Evolutionary conservation across 129 eudicot genomes (phyloP), one percentile per base, ranked within the genome.

Genomic region (Silybum marianum): DNA sequence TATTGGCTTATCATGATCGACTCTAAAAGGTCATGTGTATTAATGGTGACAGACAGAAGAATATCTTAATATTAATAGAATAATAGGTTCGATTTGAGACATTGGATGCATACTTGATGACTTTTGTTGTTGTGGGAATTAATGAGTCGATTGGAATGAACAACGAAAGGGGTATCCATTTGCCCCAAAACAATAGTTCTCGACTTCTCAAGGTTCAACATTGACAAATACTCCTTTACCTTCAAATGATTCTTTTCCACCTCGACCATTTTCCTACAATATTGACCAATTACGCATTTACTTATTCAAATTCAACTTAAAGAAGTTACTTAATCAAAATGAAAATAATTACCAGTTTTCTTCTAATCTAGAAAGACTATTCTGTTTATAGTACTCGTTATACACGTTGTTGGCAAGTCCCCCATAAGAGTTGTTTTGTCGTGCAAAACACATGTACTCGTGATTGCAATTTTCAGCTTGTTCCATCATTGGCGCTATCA

Each of bases 31-130:
- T 38, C 8, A 38, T 38, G 1, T 38, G 42, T 38, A 13, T 40
- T 40, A 40, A 40, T 9, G 9, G 13, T 9, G 48, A 40, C 13
- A 40, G 48, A 40, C 48, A 8, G 13, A 0, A 10, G 0, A 4
- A 68, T 68, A 67, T 25, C n/a, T 3, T 26, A 21, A n/a, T n/a
- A n/a, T n/a, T n/a, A n/a, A n/a, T n/a, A n/a, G n/a, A n/a, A n/a
- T n/a, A n/a, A 67, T 68, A 24, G 39, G 39, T 68, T 68, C 18
- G 32, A 0, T 19, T 68, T 25, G 22, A 69, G 40, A 28, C n/a
- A 36, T 69, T 28, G 28, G 73, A 69, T 69, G 36, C 73, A 69
- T 69, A 69, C 73, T 26, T 69, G 73, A 69, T 28, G 40, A 69
- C 7, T 25, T 40, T 69, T 69, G 21, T 14, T 69, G 9, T 28